Evolutionary conservation across 805 yeast genomes (phyloP).

Genomic region (Spathaspora arborariae): DNA sequence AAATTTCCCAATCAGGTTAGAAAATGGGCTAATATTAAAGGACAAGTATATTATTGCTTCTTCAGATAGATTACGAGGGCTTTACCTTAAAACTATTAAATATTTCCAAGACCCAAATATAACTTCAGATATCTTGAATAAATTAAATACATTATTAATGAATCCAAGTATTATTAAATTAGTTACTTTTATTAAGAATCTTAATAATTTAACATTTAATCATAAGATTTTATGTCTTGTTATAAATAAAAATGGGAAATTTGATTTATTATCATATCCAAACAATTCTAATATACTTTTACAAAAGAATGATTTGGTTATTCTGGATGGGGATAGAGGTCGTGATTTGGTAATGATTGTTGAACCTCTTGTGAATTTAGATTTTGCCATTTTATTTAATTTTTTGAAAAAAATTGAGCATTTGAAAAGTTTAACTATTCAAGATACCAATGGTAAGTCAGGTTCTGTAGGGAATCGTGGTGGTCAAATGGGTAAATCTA

Average conservation of each 20-base stretch:
- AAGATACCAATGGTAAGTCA: slow-evolving; percentile 16
- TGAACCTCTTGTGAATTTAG: slow-evolving; percentile 58
- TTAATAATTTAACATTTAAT: slow-evolving; percentile 38
- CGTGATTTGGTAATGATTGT: slow-evolving; percentile 72
- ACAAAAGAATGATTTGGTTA: slow-evolving; percentile 61
- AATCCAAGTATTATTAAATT: slow-evolving; percentile 27
- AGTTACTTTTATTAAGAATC: slow-evolving; percentile 35
- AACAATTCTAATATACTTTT: slow-evolving; percentile 58
- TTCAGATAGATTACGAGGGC: slow-evolving; percentile 42
- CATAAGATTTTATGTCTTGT: slow-evolving; percentile 46
- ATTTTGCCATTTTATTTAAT: slow-evolving; percentile 67
- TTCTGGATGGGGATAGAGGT: slow-evolving; percentile 83
- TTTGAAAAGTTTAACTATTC: slow-evolving; percentile 46
- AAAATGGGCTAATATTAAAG: slow-evolving; percentile 58
- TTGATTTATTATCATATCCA: slow-evolving; percentile 68
- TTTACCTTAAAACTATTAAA: slow-evolving; percentile 45
- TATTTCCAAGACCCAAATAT: slow-evolving; percentile 46
- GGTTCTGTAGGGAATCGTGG: slow-evolving; percentile 9
- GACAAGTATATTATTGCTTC: slow-evolving; percentile 59
- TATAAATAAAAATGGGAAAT: slow-evolving; percentile 58
- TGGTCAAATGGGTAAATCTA: slow-evolving; percentile 14
- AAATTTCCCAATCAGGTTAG: slow-evolving; percentile 36
- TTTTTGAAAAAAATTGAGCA: slow-evolving; percentile 73
- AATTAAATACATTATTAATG: slow-evolving; percentile 23
- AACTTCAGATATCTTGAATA: slow-evolving; percentile 21